These are phyloP conservation scores for Penicillium roqueforti DNA, from an alignment of 495 filamentous ascomycete species.

Conservation along the genomic window DNA sequence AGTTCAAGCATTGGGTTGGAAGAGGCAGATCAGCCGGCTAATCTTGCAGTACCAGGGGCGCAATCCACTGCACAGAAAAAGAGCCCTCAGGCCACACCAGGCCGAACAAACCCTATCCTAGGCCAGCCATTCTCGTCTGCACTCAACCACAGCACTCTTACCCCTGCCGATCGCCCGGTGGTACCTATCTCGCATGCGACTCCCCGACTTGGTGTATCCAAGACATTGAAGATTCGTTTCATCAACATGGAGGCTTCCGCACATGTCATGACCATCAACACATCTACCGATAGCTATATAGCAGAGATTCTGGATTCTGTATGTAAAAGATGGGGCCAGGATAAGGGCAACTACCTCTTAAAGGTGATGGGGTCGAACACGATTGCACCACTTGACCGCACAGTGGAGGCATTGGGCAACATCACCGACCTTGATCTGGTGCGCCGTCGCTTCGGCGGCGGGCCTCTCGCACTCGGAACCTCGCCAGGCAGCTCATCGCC, in stretches of 20 bases:
- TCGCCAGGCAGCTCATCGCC: constrained; percentile 79
- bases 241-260: constrained; percentile 63
- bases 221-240: constrained; percentile 81
- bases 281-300: constrained; percentile 90
- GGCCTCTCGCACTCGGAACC: constrained; percentile 67
- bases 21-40: constrained; percentile 34
- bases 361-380: constrained; percentile 82
- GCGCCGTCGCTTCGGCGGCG: constrained; percentile 80
- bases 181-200: constrained; percentile 55
- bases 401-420: constrained; percentile 81
- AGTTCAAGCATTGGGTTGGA: constrained; percentile 53
- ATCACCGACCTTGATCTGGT: constrained; percentile 81
- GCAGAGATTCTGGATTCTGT: constrained; percentile 89
- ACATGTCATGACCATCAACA: constrained; percentile 66
- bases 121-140: constrained; percentile 46
- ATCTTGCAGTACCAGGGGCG: constrained; percentile 41
- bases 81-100: constrained; percentile 14
- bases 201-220: constrained; percentile 70
- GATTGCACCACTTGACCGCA: constrained; percentile 79
- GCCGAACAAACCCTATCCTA: constrained; percentile 56
- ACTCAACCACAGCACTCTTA: constrained; percentile 52
- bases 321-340: constrained; percentile 82
- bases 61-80: constrained; percentile 29
- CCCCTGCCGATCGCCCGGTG: constrained; percentile 61
- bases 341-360: constrained; percentile 84